A percentile compares a stretch with the other conserved stretches of the same genome.
Conservation (phyloP, 306 rosid genomes). For the Medicago ruthenica region DNA sequence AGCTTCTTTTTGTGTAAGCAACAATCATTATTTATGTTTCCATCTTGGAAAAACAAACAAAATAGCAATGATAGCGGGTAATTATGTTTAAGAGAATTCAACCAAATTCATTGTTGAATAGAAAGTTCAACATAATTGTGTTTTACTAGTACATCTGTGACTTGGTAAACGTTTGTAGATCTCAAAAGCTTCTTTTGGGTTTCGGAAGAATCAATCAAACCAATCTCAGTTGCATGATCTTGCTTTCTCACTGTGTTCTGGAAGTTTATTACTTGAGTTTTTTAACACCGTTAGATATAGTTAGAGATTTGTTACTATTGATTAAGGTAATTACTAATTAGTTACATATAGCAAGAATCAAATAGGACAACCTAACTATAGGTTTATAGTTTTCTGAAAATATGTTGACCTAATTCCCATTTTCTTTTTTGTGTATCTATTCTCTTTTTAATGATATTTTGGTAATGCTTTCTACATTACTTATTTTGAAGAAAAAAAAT, state of each 20-base stretch:
- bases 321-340: too few species aligned
- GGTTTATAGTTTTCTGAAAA: too few species aligned
- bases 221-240: conserved; percentile 3
- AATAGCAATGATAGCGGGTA: conserved; percentile 36
- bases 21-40: conserved; percentile 49
- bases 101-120: conserved; percentile 42
- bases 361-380: too few species aligned
- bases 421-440: too few species aligned
- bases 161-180: conserved; percentile 47
- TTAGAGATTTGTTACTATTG: too few species aligned
- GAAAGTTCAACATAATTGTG: conserved; percentile 40
- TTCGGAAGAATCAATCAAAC: conserved; percentile 41
- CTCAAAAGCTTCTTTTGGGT: conserved; percentile 44
- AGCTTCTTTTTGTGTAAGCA: conserved; percentile 14
- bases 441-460: too few species aligned
- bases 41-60: conserved; percentile 42
- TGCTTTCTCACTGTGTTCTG: not conserved
- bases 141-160: conserved; percentile 33
- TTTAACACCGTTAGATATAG: not conserved
- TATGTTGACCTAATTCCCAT: too few species aligned
- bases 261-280: not conserved
- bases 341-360: too few species aligned
- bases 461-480: too few species aligned
- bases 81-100: conserved; percentile 46
- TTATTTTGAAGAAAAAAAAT: too few species aligned